These are phyloP conservation scores for Puccinia sorghi DNA, from an alignment of 1,284 basidiomycete genomes.

Conservation along the genomic window DNA sequence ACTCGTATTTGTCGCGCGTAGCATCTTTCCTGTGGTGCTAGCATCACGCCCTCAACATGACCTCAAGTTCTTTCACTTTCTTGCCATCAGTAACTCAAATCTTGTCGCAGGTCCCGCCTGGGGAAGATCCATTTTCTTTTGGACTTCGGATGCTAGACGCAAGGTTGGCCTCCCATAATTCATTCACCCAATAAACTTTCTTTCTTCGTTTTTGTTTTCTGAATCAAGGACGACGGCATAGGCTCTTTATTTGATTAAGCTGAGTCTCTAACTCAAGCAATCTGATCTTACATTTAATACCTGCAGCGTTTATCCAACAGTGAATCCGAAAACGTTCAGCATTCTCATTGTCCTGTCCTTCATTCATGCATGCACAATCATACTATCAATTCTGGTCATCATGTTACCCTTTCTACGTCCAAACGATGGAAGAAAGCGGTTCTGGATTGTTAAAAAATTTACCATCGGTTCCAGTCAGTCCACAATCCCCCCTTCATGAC, in stretches of 20 bases:
- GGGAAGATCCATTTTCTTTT: conserved; percentile 35
- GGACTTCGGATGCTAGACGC: conserved; percentile 40
- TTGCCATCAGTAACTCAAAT: conserved; percentile 37
- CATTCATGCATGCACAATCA: conserved; percentile 47
- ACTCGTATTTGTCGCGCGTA: conserved; percentile 19
- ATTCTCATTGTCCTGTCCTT: conserved; percentile 41
- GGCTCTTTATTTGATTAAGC: background rate
- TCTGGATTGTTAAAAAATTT: conserved; percentile 42
- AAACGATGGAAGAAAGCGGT: conserved; percentile 1
- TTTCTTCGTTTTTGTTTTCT: background rate
- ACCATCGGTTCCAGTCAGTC: conserved; percentile 36
- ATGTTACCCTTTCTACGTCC: conserved; percentile 29
- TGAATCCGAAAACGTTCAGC: conserved; percentile 19
- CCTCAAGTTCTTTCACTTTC: conserved; percentile 23
- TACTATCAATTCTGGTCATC: conserved; percentile 28
- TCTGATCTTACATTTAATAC: background rate
- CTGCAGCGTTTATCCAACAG: conserved; percentile 41
- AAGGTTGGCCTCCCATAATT: conserved; percentile 18
- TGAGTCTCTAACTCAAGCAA: background rate
- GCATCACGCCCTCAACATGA: conserved; percentile 27
- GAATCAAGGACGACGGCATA: background rate
- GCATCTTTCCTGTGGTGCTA: conserved; percentile 4
- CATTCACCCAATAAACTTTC: background rate
- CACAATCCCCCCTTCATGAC: background rate
- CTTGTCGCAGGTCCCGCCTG: conserved; percentile 16